Evolutionary conservation across 2,329 filamentous ascomycete genomes (phyloP), one percentile per base, ranked within the genome.

Genomic region (Diaporthe australafricana): DNA sequence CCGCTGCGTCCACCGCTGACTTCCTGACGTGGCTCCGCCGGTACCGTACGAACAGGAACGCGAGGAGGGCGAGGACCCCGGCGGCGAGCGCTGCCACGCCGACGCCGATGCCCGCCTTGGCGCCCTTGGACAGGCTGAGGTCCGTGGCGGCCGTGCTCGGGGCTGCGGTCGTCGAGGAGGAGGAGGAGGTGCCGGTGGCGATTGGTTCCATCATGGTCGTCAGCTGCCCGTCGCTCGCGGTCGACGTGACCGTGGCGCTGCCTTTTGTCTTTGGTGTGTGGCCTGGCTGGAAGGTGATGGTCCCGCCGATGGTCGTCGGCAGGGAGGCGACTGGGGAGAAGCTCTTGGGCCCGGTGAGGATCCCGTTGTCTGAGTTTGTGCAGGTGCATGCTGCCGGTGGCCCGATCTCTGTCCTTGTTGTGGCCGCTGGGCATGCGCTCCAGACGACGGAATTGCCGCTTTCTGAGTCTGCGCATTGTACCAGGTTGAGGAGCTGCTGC

Each of bases 31-130:
- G 30, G 5, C 11, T 30, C 42, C 66, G 42, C n/a, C 53, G 66
- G 40, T 40, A 42, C 5, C 42, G 20, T 3, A 45, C 4, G 30
- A 60, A 57, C 8, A 69, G 4, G 42, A 60, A 69, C 12, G 66
- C 66, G 16, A 48, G 1, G 11, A 69, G 30, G 12, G 42, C 42
- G 42, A 69, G 14, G 22, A 69, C 12, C 7, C 16, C 22, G 32
- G 40, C 8, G 20, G 9, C 42, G 9, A 48, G 7, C 5, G 27
- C 66, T 50, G 42, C 66, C 11, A 48, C 66, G 5, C 66, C 66
- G 42, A 69, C 66, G 17, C 66, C 66, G 14, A 69, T 69, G 6
- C 66, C 66, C 27, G 66, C 66, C 53, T 69, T 69, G 30, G 66
- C 25, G 27, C 66, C 53, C 22, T 20, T 60, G 30, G 66, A 69